Conservation (phyloP, 257 asterid species). For the Anisodus tanguticus region DNA sequence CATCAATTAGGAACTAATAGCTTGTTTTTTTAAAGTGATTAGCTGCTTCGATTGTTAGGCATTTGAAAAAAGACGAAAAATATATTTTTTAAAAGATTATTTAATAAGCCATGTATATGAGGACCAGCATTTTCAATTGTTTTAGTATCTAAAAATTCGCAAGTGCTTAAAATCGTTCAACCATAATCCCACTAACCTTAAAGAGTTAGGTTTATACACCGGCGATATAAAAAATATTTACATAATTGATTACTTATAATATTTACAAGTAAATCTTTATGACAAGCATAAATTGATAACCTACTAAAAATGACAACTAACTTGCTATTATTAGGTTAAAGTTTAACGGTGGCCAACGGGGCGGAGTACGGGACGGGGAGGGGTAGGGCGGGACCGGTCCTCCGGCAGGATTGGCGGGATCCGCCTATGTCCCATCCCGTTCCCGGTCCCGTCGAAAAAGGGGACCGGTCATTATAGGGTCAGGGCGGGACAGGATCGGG, state of each 20-base stretch:
- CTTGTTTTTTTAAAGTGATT: constrained; percentile 40
- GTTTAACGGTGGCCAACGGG: too few species aligned
- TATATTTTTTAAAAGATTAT: not conserved
- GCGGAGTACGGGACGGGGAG: too few species aligned
- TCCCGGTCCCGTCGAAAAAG: too few species aligned
- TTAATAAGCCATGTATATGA: constrained; percentile 4
- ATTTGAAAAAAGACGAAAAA: not conserved
- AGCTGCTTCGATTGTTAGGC: constrained; percentile 53
- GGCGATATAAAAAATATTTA: not conserved
- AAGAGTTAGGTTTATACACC: not conserved
- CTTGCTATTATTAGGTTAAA: too few species aligned
- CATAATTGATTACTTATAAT: not conserved
- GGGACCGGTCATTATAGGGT: too few species aligned
- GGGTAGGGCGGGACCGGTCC: too few species aligned
- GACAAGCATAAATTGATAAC: too few species aligned
- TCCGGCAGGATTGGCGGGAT: too few species aligned
- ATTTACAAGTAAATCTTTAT: too few species aligned
- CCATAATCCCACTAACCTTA: not conserved
- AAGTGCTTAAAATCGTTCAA: not conserved
- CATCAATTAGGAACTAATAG: constrained; percentile 19
- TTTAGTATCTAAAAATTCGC: not conserved
- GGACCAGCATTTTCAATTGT: not conserved
- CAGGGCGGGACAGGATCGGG: too few species aligned
- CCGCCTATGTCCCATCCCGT: too few species aligned
- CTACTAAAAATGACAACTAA: too few species aligned